Evolutionary conservation across 2,329 filamentous ascomycete species (phyloP).

Genomic region (Leptographium procerum): DNA sequence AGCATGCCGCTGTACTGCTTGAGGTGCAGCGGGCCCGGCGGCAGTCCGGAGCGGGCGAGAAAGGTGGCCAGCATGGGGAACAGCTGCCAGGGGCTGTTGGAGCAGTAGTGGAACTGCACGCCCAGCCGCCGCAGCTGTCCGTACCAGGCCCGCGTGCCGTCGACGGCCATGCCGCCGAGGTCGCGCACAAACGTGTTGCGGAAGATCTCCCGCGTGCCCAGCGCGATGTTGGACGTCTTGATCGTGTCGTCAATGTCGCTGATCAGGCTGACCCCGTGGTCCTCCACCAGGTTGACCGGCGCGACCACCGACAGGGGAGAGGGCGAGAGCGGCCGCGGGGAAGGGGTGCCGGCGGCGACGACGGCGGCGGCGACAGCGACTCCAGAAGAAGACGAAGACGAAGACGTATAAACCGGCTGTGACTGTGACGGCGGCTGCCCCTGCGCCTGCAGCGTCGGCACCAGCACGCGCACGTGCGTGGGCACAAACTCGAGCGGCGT

Average conservation of each 20-base stretch:
- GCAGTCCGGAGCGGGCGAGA: conserved; percentile 69
- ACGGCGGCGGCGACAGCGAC: no score
- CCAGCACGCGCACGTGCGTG: conserved; percentile 77
- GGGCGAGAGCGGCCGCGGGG: neutral
- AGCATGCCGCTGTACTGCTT: conserved; percentile 97
- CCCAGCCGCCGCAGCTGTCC: conserved; percentile 63
- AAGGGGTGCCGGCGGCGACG: no score
- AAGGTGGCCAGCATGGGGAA: conserved; percentile 82
- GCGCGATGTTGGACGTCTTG: conserved; percentile 84
- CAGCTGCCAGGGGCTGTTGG: conserved; percentile 98
- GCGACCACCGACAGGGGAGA: conserved; percentile 75
- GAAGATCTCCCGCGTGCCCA: conserved; percentile 86
- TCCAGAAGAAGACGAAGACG: no score
- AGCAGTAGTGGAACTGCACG: conserved; percentile 90
- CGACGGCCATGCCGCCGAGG: conserved; percentile 66
- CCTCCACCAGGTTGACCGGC: conserved; percentile 64
- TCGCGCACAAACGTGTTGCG: conserved; percentile 91
- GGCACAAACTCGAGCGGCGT: conserved; percentile 82
- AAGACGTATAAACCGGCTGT: neutral
- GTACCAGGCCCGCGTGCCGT: conserved; percentile 89
- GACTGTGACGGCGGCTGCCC: neutral
- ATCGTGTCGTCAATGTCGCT: conserved; percentile 98
- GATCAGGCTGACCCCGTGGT: conserved; percentile 77
- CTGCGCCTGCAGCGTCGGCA: conserved; percentile 22
- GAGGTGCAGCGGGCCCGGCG: conserved; percentile 80